Evolutionary conservation across 106 monocot genomes (phyloP), one percentile per base, ranked within the genome.

Genomic region (Xerophyta viscosa): DNA sequence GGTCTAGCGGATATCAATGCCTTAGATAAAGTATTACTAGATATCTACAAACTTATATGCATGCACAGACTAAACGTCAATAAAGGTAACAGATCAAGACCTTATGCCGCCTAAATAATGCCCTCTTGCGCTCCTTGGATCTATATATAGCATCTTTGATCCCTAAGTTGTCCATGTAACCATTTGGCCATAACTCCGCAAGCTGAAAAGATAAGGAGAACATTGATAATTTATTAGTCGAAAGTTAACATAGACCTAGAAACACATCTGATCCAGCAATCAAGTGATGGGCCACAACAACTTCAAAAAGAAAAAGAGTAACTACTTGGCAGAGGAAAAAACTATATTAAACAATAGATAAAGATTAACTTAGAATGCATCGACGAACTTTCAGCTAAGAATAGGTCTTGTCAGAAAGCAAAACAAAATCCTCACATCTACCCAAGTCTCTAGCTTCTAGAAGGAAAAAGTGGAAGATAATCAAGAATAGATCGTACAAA

Each of bases 181-280:
- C 94, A 85, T 48, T 58, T 29, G 88, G 94, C 94, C 88, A 96
- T 49, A 96, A 62, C 55, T 96, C 88, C 1, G 88, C 88, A 29
- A 96, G 69, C 94, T 96, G 84, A 52, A 45, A 52, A 31, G 7
- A 10, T 3, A 23, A 24, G 10, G 6, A 15, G 15, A 39, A 39
- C 15, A 39, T 39, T 39, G 5, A 12, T 39, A 39, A 15, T 39
- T n/a, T n/a, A n/a, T n/a, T n/a, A n/a, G n/a, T n/a, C n/a, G n/a
- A n/a, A n/a, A n/a, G n/a, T n/a, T n/a, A n/a, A n/a, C n/a, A n/a
- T n/a, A n/a, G n/a, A n/a, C n/a, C n/a, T n/a, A n/a, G n/a, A n/a
- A n/a, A n/a, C n/a, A n/a, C n/a, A n/a, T n/a, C n/a, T n/a, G n/a
- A n/a, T n/a, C n/a, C n/a, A n/a, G n/a, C n/a, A n/a, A n/a, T n/a